Evolutionary conservation across 495 filamentous ascomycete genomes (phyloP), one percentile per base, ranked within the genome.

Genomic region (Immersiella caudata): DNA sequence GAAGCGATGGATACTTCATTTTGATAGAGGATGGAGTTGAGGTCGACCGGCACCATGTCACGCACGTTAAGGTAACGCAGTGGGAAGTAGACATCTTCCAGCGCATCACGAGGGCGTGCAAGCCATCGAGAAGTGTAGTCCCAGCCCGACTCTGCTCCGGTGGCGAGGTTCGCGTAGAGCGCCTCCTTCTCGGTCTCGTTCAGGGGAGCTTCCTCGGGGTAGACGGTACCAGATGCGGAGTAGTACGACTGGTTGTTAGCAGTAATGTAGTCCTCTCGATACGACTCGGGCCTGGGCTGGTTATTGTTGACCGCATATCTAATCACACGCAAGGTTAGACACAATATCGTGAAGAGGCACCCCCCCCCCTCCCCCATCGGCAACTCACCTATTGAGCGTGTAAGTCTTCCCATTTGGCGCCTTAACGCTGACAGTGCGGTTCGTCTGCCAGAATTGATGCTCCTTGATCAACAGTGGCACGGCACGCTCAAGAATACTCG

Each of bases 21-120:
- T 62, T 76, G 76, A 70, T 83, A 84, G 18, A 84, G 71, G 54
- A 84, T 81, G 40, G 82, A 82, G 68, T 84, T 84, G 61, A 84
- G 71, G 61, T 84, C 82, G n/a, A 84, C 78, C 8, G 77, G 76
- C 2, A 84, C 69, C 2, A 76, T 70, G 49, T 78, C 71, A 51
- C 64, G 71, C 9, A 75, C 75, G 61, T 81, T 83, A 58, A 84
- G 78, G 33, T 79, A 81, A 35, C 82, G 82, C 7, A 84, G 71
- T 7, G 82, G 82, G 76, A 84, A 84, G 64, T 84, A 84, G 29
- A 81, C 74, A 62, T 84, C 81, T 16, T 67, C 57, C 16, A 75
- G 76, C 12, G 82, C 82, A 66, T 84, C 82, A 33, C 69, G 67
- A 4, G 82, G 82, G 8, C 70, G 76, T 9, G 75, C 62, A 35